A percentile compares a stretch with the other conserved stretches of the same genome.
These are phyloP conservation scores for Drechslerella coelobrocha DNA, from an alignment of 2,329 filamentous ascomycete species.

Conservation along the genomic window DNA sequence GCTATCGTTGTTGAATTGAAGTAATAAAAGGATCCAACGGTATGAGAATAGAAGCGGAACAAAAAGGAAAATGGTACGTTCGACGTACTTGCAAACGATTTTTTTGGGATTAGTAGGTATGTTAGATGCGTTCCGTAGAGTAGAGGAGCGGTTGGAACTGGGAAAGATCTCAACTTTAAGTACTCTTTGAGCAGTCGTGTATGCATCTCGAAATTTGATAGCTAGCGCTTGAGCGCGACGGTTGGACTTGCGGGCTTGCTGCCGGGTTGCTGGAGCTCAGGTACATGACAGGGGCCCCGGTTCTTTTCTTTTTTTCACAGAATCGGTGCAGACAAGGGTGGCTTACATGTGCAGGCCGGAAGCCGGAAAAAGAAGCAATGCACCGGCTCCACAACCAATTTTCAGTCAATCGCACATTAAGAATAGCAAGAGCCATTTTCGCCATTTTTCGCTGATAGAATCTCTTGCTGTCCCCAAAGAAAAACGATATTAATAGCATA, in stretches of 20 bases:
- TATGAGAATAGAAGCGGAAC: slow-evolving; percentile 21
- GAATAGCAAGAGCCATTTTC: too few relatives aligned
- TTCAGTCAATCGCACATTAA: too few relatives aligned
- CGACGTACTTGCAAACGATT: slow-evolving; percentile 41
- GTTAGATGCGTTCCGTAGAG: slow-evolving; percentile 24
- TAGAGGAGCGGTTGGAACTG: slow-evolving; percentile 28
- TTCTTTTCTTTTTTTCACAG: neutral
- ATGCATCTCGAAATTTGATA: slow-evolving; percentile 50
- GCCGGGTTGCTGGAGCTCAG: neutral
- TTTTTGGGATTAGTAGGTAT: slow-evolving; percentile 23
- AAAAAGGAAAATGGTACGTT: slow-evolving; percentile 44
- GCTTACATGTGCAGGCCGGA: slow-evolving; percentile 23
- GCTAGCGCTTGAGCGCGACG: slow-evolving; percentile 26
- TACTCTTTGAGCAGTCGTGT: slow-evolving; percentile 27
- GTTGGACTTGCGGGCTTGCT: slow-evolving; percentile 31
- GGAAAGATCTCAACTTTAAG: slow-evolving; percentile 44
- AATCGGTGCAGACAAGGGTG: neutral
- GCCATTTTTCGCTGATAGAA: neutral
- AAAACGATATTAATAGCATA: slow-evolving; percentile 45
- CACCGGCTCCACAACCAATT: neutral
- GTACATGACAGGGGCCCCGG: slow-evolving; percentile 10
- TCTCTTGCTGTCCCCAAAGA: neutral
- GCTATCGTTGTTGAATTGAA: slow-evolving; percentile 39
- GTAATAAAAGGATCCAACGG: slow-evolving; percentile 44
- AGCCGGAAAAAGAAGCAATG: slow-evolving; percentile 28